A percentile compares a stretch with the other conserved stretches of the same genome.
Evolutionary conservation across 306 rosid species (phyloP).

Genomic region (Trichosanthes cucumerina): DNA sequence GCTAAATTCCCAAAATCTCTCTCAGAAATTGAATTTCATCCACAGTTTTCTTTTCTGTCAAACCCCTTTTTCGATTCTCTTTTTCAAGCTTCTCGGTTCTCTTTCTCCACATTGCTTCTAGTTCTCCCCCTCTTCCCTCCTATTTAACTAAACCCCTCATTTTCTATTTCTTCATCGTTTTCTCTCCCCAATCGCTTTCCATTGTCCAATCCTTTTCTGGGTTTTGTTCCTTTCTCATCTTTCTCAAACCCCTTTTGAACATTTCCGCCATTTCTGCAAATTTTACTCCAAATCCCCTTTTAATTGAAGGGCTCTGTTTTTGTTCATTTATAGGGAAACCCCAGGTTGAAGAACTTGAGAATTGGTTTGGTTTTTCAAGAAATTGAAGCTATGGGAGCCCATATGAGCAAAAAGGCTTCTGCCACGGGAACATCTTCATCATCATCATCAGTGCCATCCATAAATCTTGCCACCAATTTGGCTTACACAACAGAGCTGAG

Average conservation of each 20-base stretch:
- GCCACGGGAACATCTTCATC: slow-evolving; percentile 20
- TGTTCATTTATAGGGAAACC: neutral
- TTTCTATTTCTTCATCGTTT: neutral
- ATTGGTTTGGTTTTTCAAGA: slow-evolving; percentile 14
- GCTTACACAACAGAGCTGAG: slow-evolving; percentile 55
- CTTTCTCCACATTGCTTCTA: slow-evolving; percentile 20
- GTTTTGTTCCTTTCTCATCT: neutral
- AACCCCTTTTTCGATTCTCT: slow-evolving; percentile 22
- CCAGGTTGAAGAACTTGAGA: neutral
- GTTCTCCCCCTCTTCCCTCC: neutral
- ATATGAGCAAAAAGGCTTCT: slow-evolving; percentile 54
- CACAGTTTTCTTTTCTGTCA: slow-evolving; percentile 21
- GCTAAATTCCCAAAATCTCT: slow-evolving; percentile 36
- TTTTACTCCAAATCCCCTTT: neutral
- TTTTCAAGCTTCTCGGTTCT: slow-evolving; percentile 44
- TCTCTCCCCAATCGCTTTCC: slow-evolving; percentile 19
- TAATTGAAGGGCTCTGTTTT: neutral
- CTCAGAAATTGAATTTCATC: neutral
- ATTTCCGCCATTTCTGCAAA: slow-evolving; percentile 9
- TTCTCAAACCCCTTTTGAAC: neutral
- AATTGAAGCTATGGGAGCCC: slow-evolving; percentile 58
- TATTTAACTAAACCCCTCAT: slow-evolving; percentile 5
- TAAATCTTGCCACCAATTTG: slow-evolving; percentile 24
- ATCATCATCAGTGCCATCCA: slow-evolving; percentile 25
- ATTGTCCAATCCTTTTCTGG: slow-evolving; percentile 5